These are phyloP conservation scores for Conringia planisiliqua DNA, from an alignment of 345 rosid genomes.

Conservation along the genomic window DNA sequence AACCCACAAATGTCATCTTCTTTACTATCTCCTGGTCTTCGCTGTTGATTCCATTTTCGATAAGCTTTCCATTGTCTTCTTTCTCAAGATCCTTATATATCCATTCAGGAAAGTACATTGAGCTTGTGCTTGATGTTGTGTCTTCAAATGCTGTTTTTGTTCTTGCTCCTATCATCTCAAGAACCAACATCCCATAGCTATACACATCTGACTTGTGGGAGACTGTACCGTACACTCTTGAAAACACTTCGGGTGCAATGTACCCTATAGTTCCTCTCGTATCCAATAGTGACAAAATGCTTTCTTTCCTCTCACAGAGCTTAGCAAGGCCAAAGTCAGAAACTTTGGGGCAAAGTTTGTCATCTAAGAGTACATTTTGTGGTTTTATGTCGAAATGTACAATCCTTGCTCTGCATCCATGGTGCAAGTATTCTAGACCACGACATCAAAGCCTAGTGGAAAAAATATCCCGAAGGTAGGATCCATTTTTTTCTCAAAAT, in stretches of 20 bases:
- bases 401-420: slow-evolving; percentile 49
- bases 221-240: slow-evolving; percentile 33
- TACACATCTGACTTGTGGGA: slow-evolving; percentile 48
- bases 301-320: slow-evolving; percentile 36
- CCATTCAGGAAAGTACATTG: slow-evolving; percentile 37
- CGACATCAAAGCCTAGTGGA: background rate
- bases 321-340: slow-evolving; percentile 56
- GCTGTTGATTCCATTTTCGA: background rate
- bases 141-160: background rate
- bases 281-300: slow-evolving; percentile 30
- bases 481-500: no score
- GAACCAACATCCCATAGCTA: slow-evolving; percentile 50
- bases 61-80: background rate
- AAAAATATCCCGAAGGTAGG: no score
- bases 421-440: slow-evolving; percentile 49
- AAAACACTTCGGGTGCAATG: slow-evolving; percentile 45
- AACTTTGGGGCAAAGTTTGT: slow-evolving; percentile 36
- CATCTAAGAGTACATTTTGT: slow-evolving; percentile 43
- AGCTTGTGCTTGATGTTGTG: background rate
- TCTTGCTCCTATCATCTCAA: slow-evolving; percentile 41
- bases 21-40: slow-evolving; percentile 16
- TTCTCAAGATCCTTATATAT: slow-evolving; percentile 35
- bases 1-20: slow-evolving; percentile 30
- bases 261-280: slow-evolving; percentile 48
- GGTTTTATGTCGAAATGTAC: slow-evolving; percentile 54